Evolutionary conservation across 2,329 filamentous ascomycete species (phyloP), one percentile per base, ranked within the genome.

Genomic region (Capronia americana): DNA sequence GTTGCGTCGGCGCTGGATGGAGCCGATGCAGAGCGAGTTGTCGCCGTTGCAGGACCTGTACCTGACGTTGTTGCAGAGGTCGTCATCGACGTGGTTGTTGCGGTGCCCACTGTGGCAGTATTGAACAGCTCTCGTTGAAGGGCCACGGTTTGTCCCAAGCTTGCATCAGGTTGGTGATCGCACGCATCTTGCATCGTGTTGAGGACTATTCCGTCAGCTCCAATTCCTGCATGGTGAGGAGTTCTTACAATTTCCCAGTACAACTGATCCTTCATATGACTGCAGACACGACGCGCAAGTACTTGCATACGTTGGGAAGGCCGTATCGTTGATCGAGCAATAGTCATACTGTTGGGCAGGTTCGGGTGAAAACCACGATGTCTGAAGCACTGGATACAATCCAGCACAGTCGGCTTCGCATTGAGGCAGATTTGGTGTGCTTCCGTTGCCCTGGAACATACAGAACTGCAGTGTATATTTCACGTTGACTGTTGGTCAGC

Each of bases 401-500:
- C 54, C 61, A 14, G 61, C 54, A 44, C 61, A 64, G 44, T 51
- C 54, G 53, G 46, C 26, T 58, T 64, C 26, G 32, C 61, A 64
- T 41, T 64, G 26, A 8, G 54, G 61, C 5, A 64, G 55, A 23
- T 38, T 46, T 17, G 61, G 61, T 3, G 61, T 64, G 55, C 61
- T 64, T 8, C 54, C 46, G 14, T 64, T 64, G 10, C 20, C 20
- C 28, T 58, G 54, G 54, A 64, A 64, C 54, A 64, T 14, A 24
- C 61, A 64, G 44, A 41, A 58, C 30, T 64, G 41, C 17, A 58
- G 54, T 20, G 61, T 64, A 32, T 64, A 64, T 58, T 64, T 64
- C 55, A 64, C 53, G 54, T 64, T 64, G 61, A 64, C 61, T 63
- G 34, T 26, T 57, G 23, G 34, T 26, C 23, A 38, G 38, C 38